Evolutionary conservation across 2,329 filamentous ascomycete species (phyloP), one percentile per base, ranked within the genome.

Genomic region (Acephala macrosclerotiorum): DNA sequence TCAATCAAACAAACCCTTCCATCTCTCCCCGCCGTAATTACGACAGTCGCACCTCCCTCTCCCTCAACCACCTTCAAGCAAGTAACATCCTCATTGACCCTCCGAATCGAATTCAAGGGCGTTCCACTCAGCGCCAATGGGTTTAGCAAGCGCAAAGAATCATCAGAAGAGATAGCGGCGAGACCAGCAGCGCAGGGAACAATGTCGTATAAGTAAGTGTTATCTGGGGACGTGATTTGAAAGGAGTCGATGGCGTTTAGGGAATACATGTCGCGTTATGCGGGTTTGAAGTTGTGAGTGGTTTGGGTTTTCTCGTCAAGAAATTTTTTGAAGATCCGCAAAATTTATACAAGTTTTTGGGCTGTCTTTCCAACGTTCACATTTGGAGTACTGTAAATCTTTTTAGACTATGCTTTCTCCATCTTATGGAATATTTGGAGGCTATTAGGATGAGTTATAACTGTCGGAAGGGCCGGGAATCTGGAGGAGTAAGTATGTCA

Each of bases 11-110:
- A 84, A 12, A 93, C 84, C 9, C 82, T 80, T 8, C 92, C 91
- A 74, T 94, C 89, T 75, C 91, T 86, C 56, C 92, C 92, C 0
- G 90, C 87, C 0, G 91, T 94, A 66, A 86, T 81, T 22, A 89
- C 75, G 20, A 67, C 63, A 33, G 64, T 66, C 4, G 83, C 83
- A 33, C 82, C 82, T 22, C 78, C 79, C 66, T 87, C 85, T 56
- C 78, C 79, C 66, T 87, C 85, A 56, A 87, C 84, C 0, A 84
- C 80, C 60, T 84, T 83, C 35, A 92, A 79, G 67, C 86, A 87
- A 16, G 88, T 89, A 70, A 93, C 80, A 67, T 90, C 90, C 5
- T 79, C 79, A 59, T 81, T 80, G 29, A 84, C 70, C 2, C 85
- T 83, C 0, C 85, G 82, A 2, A 81, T 22, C 22, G 7, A 75